Percentiles rank a stretch among this genome's conserved stretches.
phyloP scores from a whole-genome alignment of 2,329 filamentous ascomycete species.

The Nigrospora oryzae region DNA sequence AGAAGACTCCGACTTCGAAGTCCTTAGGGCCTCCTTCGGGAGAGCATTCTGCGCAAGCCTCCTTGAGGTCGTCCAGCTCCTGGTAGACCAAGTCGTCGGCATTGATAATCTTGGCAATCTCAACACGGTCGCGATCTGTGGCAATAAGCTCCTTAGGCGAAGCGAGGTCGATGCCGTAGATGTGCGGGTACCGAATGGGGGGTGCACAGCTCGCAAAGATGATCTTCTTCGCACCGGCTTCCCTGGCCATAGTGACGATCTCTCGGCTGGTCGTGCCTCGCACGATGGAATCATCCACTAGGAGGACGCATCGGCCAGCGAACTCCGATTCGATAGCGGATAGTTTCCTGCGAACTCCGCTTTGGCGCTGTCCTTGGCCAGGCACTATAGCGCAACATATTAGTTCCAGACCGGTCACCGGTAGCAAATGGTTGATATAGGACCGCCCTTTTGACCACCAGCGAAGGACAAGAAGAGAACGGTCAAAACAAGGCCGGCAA shows the following conservation, averaged over 20 bases:
- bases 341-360: conserved; percentile 83
- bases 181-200: conserved; percentile 76
- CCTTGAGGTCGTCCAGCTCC: conserved; percentile 69
- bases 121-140: conserved; percentile 13
- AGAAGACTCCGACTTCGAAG: conserved; percentile 91
- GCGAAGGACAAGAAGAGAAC: too few species aligned
- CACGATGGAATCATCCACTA: conserved; percentile 88
- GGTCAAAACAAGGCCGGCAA: too few species aligned
- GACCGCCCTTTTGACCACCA: too few species aligned
- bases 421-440: too few species aligned
- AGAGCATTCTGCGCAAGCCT: conserved; percentile 66
- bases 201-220: conserved; percentile 79
- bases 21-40: conserved; percentile 46
- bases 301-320: conserved; percentile 65
- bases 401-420: too few species aligned
- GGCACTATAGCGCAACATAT: conserved; percentile 31
- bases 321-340: conserved; percentile 84
- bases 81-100: conserved; percentile 74
- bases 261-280: conserved; percentile 75
- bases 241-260: conserved; percentile 76
- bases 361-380: conserved; percentile 70
- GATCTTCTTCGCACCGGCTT: conserved; percentile 74
- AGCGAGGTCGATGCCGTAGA: conserved; percentile 66
- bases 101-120: conserved; percentile 44
- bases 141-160: conserved; percentile 50